Percentiles rank a stretch among this genome's conserved stretches.
Conservation (phyloP, 371 early-diverging fungal genomes). For the Zopfochytrium polystomum region DNA sequence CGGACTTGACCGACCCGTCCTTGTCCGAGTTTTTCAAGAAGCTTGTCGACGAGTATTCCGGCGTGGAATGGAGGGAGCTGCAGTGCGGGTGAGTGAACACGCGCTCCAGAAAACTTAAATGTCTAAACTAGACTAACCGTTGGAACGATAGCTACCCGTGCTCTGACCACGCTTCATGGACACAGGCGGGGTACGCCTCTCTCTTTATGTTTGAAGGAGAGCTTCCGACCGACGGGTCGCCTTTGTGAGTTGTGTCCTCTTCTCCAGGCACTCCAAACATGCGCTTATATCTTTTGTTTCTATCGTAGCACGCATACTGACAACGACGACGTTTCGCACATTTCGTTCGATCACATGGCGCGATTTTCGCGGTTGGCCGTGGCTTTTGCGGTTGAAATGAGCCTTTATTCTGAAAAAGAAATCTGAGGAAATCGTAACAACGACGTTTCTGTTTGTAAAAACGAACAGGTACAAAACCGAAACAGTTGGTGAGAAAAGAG, state of each 20-base stretch:
- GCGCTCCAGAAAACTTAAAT: not conserved
- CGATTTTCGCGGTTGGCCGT: conserved; percentile 78
- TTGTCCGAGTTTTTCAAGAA: conserved; percentile 64
- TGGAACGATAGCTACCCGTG: conserved; percentile 32
- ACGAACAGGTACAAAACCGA: too few species aligned
- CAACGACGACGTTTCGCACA: conserved; percentile 61
- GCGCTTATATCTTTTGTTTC: conserved; percentile 48
- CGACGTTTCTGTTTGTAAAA: too few species aligned
- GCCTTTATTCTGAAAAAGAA: too few species aligned
- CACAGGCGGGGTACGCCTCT: conserved; percentile 77
- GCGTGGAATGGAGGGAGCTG: conserved; percentile 50
- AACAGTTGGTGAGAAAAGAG: too few species aligned
- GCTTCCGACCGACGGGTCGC: too few species aligned
- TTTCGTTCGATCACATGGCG: conserved; percentile 81
- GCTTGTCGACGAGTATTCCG: conserved; percentile 43
- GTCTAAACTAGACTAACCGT: conserved; percentile 2
- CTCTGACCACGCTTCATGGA: too few species aligned
- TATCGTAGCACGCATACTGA: too few species aligned
- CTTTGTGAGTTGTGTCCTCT: too few species aligned
- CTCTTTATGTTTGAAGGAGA: conserved; percentile 88
- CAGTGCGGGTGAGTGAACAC: conserved; percentile 59
- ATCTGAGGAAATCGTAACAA: too few species aligned
- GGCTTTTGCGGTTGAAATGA: conserved; percentile 82
- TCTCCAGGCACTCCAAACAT: conserved; percentile 65
- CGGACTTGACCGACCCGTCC: conserved; percentile 72